Percentiles rank a stretch among this genome's conserved stretches.
Evolutionary conservation across 2,329 filamentous ascomycete species (phyloP).

Genomic region (Tolypocladium ovalisporum): DNA sequence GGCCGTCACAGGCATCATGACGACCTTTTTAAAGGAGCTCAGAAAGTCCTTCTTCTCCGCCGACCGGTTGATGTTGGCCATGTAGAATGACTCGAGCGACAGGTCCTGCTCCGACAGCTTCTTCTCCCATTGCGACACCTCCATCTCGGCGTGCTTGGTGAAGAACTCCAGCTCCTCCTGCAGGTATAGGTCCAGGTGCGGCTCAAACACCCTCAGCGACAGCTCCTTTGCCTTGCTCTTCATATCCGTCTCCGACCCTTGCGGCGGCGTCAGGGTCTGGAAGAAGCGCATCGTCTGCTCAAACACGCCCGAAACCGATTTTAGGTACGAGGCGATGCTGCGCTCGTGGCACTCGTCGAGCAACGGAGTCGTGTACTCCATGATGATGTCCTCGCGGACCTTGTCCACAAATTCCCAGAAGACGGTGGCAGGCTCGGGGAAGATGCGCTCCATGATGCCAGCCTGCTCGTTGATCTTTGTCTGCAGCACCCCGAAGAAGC

Average conservation of each 20-base stretch:
- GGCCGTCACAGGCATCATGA: constrained; percentile 97
- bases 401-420: constrained; percentile 73
- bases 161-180: constrained; percentile 87
- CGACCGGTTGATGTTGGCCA: constrained; percentile 89
- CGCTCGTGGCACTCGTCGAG: constrained; percentile 79
- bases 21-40: constrained; percentile 93
- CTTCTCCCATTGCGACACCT: constrained; percentile 82
- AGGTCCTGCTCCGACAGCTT: constrained; percentile 86
- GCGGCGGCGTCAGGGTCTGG: constrained; percentile 56
- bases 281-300: constrained; percentile 75
- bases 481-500: constrained; percentile 69
- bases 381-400: constrained; percentile 71
- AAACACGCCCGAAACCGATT: constrained; percentile 78
- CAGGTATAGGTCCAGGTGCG: constrained; percentile 86
- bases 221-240: constrained; percentile 55
- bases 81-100: constrained; percentile 84
- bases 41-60: constrained; percentile 95
- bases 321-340: constrained; percentile 68
- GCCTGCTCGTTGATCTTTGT: constrained; percentile 74
- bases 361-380: constrained; percentile 74
- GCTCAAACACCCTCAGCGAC: constrained; percentile 69
- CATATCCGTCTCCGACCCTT: constrained; percentile 49
- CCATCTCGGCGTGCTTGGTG: constrained; percentile 59
- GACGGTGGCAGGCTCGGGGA: constrained; percentile 59
- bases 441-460: constrained; percentile 69